These are phyloP conservation scores for Parachaetomium inaequale DNA, from an alignment of 495 filamentous ascomycete species.

Conservation along the genomic window DNA sequence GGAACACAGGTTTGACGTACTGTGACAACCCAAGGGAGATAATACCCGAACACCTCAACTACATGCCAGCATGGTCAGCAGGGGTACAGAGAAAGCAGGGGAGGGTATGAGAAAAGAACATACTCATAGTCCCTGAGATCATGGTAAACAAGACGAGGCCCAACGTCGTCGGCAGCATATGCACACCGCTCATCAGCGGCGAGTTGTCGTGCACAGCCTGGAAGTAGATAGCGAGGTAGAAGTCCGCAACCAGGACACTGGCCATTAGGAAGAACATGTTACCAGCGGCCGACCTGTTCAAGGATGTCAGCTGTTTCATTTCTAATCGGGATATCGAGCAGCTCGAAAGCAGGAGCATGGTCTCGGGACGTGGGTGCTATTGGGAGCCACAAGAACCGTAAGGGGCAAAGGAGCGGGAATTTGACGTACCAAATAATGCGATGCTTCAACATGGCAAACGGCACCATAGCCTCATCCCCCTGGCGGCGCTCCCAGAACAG, in stretches of 20 bases:
- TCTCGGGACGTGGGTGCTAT: too few relatives aligned
- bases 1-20: too few relatives aligned
- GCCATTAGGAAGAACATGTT: constrained; percentile 50
- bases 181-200: constrained; percentile 48
- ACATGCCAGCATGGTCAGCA: neutral
- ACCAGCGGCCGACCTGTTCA: constrained; percentile 37
- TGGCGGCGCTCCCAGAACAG: constrained; percentile 55
- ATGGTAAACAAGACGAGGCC: constrained; percentile 18
- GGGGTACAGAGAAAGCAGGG: neutral
- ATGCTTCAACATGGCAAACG: constrained; percentile 60
- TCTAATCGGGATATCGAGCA: too few relatives aligned
- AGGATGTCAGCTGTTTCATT: too few relatives aligned
- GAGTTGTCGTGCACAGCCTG: constrained; percentile 54
- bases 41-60: constrained; percentile 25
- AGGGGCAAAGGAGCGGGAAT: too few relatives aligned
- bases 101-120: constrained; percentile 31
- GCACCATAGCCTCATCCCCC: constrained; percentile 64
- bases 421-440: constrained; percentile 61
- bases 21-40: constrained; percentile 29
- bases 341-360: too few relatives aligned
- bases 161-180: neutral
- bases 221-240: constrained; percentile 62
- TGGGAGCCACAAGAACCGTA: too few relatives aligned
- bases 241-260: constrained; percentile 56
- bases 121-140: constrained; percentile 46